These are phyloP conservation scores for Delonix regia DNA, from an alignment of 306 rosid genomes.

Conservation along the genomic window DNA sequence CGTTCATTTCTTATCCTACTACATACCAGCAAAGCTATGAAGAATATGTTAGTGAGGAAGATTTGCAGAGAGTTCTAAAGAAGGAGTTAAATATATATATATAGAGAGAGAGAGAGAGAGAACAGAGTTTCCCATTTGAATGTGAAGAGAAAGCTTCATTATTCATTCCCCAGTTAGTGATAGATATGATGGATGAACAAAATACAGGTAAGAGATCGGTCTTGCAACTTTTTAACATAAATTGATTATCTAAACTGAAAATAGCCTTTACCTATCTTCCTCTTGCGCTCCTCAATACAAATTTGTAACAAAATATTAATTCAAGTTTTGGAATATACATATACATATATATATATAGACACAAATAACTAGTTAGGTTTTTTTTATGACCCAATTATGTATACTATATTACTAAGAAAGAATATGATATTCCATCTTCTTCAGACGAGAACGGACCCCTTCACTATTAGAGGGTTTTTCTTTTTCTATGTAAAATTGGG, in stretches of 20 bases:
- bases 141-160: neutral
- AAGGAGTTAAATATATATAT: neutral
- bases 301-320: neutral
- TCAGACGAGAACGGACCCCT: too few relatives aligned
- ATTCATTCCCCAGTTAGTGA: neutral
- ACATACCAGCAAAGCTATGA: neutral
- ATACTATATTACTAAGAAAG: too few relatives aligned
- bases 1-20: neutral
- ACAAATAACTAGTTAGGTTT: too few relatives aligned
- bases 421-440: too few relatives aligned
- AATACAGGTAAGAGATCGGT: conserved; percentile 10
- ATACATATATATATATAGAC: too few relatives aligned
- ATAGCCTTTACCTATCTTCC: neutral
- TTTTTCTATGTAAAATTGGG: too few relatives aligned
- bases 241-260: conserved; percentile 29
- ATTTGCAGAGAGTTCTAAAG: neutral
- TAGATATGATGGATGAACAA: conserved; percentile 27
- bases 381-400: too few relatives aligned
- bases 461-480: too few relatives aligned
- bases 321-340: too few relatives aligned
- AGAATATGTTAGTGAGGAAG: neutral
- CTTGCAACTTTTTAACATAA: conserved; percentile 6
- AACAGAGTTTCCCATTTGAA: neutral
- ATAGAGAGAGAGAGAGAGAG: neutral
- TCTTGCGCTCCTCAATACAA: too few relatives aligned